A percentile compares a stretch with the other conserved stretches of the same genome.
Evolutionary conservation across 2,329 filamentous ascomycete genomes (phyloP).

Genomic region (Camillea tinctor): DNA sequence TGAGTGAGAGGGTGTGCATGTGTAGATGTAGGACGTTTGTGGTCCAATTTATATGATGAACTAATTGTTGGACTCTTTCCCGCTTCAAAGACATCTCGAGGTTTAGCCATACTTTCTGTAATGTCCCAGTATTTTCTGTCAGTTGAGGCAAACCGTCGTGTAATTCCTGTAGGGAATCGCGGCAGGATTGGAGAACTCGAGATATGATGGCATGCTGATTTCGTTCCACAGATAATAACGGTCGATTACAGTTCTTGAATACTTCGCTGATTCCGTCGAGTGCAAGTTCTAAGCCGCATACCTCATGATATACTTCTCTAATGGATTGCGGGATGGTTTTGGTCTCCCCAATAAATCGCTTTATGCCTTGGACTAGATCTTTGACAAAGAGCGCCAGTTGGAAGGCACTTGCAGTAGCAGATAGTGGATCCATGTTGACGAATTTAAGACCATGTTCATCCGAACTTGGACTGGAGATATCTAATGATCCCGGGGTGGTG

Average conservation of each 20-base stretch:
- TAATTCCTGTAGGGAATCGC: conserved; percentile 17
- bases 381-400: conserved; percentile 20
- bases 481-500: no score
- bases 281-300: conserved; percentile 16
- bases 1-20: no score
- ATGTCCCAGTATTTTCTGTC: conserved; percentile 4
- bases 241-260: conserved; percentile 15
- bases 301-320: conserved; percentile 22
- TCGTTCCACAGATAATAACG: conserved; percentile 23
- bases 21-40: no score
- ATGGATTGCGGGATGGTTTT: conserved; percentile 17
- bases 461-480: not conserved
- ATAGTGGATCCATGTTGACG: conserved; percentile 25
- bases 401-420: conserved; percentile 16
- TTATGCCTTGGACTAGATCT: conserved; percentile 18
- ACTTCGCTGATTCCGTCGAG: conserved; percentile 18
- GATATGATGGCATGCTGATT: conserved; percentile 26
- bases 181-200: conserved; percentile 25
- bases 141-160: not conserved
- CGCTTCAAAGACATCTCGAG: no score
- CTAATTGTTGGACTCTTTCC: no score
- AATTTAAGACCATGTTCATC: not conserved
- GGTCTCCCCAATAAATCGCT: conserved; percentile 22
- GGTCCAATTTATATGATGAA: no score
- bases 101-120: not conserved